These are phyloP conservation scores for Saussurea involucrata DNA, from an alignment of 129 eudicot genomes.

Conservation along the genomic window DNA sequence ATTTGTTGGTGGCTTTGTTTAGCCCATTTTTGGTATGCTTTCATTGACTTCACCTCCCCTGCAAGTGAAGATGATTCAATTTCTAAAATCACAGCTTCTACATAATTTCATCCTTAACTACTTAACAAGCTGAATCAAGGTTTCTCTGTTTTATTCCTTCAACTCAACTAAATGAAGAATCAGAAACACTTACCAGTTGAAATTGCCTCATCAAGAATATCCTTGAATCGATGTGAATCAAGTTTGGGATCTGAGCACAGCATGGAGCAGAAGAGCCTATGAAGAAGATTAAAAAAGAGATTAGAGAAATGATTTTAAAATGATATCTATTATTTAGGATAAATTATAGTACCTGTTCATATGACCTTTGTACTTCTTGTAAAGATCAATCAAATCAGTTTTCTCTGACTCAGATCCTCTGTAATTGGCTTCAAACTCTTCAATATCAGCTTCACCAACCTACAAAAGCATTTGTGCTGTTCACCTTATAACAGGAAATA, in stretches of 20 bases:
- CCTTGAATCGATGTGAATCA: slow-evolving; percentile 97
- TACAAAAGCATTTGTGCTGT: slow-evolving; percentile 19
- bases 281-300: neutral
- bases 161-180: neutral
- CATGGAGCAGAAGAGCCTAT: slow-evolving; percentile 95
- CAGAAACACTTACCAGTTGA: slow-evolving; percentile 48
- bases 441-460: slow-evolving; percentile 92
- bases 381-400: slow-evolving; percentile 75
- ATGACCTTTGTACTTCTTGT: slow-evolving; percentile 79
- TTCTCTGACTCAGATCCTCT: slow-evolving; percentile 91
- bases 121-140: neutral
- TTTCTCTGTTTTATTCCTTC: neutral
- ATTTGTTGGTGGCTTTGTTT: slow-evolving; percentile 77
- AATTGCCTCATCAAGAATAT: slow-evolving; percentile 86
- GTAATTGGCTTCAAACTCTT: no score
- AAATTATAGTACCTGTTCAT: slow-evolving; percentile 59
- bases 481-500: neutral
- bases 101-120: neutral
- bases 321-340: neutral
- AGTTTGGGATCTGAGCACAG: slow-evolving; percentile 84
- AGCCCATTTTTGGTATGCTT: slow-evolving; percentile 84
- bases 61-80: neutral
- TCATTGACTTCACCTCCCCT: slow-evolving; percentile 74
- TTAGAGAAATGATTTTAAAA: slow-evolving; percentile 3
- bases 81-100: neutral